These are phyloP conservation scores for Periconia digitata DNA, from an alignment of 2,329 filamentous ascomycete genomes.

Conservation along the genomic window DNA sequence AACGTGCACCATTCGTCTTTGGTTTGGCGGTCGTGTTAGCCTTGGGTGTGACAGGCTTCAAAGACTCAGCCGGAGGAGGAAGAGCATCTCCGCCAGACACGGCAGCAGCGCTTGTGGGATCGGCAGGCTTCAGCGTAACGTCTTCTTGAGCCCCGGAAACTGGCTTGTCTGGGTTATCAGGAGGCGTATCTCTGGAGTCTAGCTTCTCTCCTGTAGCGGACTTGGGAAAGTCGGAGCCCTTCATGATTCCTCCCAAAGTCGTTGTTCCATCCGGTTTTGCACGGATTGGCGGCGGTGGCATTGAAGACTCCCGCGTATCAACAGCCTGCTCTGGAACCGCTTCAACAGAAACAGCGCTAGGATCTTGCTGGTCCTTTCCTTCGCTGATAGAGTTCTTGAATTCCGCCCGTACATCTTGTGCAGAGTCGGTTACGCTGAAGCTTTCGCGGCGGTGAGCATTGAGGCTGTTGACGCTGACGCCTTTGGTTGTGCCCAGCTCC, in stretches of 20 bases:
- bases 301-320: slow-evolving; percentile 42
- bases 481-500: slow-evolving; percentile 29
- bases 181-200: slow-evolving; percentile 1
- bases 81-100: slow-evolving; percentile 44
- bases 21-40: slow-evolving; percentile 12
- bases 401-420: slow-evolving; percentile 35
- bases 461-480: slow-evolving; percentile 31
- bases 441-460: slow-evolving; percentile 42
- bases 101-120: slow-evolving; percentile 41
- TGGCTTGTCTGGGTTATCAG: slow-evolving; percentile 48
- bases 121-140: slow-evolving; percentile 43
- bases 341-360: slow-evolving; percentile 40
- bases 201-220: slow-evolving; percentile 11
- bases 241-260: slow-evolving; percentile 38
- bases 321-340: slow-evolving; percentile 48
- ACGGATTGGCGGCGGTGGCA: slow-evolving; percentile 35
- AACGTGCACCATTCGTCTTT: slow-evolving; percentile 21
- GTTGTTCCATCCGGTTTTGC: slow-evolving; percentile 29
- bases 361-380: slow-evolving; percentile 43
- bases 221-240: slow-evolving; percentile 40
- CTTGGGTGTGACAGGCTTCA: slow-evolving; percentile 16
- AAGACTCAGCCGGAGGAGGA: slow-evolving; percentile 32
- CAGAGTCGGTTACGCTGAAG: slow-evolving; percentile 45
- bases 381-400: slow-evolving; percentile 45
- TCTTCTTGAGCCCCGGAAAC: slow-evolving; percentile 47